phyloP scores from a whole-genome alignment of 495 filamentous ascomycete species.

The Cercophora samala region DNA sequence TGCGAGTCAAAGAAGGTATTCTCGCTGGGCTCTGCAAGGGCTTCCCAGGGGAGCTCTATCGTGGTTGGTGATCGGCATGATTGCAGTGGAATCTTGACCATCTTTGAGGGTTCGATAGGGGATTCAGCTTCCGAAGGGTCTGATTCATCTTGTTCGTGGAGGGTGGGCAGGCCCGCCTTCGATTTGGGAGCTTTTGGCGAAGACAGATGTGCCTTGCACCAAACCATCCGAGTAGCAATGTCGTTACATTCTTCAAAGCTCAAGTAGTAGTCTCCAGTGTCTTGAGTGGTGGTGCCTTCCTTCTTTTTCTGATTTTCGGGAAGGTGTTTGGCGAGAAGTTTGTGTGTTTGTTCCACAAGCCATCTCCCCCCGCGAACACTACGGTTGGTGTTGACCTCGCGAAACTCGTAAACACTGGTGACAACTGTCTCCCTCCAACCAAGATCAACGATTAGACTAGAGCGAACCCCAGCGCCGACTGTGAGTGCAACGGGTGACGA shows the following conservation, averaged over 20 bases:
- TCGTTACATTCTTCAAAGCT: conserved; percentile 79
- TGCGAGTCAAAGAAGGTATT: conserved; percentile 62
- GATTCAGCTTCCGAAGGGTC: conserved; percentile 11
- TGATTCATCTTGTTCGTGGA: conserved; percentile 49
- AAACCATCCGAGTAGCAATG: conserved; percentile 65
- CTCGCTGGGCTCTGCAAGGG: conserved; percentile 71
- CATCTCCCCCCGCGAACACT: conserved; percentile 71
- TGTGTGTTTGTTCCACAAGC: conserved; percentile 65
- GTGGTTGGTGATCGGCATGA: conserved; percentile 46
- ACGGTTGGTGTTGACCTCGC: conserved; percentile 64
- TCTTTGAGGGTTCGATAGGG: background rate
- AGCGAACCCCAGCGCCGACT: conserved; percentile 77
- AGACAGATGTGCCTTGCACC: conserved; percentile 56
- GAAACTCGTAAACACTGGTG: conserved; percentile 82
- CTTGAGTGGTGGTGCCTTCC: conserved; percentile 2
- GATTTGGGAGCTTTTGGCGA: conserved; percentile 14
- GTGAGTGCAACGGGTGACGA: conserved; percentile 66
- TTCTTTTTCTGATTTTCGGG: conserved; percentile 21
- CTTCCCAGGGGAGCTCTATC: conserved; percentile 62
- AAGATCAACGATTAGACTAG: conserved; percentile 78
- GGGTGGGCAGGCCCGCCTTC: conserved; percentile 41
- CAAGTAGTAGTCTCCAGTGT: conserved; percentile 30
- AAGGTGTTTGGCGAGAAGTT: conserved; percentile 50
- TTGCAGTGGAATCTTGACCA: conserved; percentile 46
- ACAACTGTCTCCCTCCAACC: conserved; percentile 87